Conservation (phyloP, 2,329 filamentous ascomycete genomes). For the Mycosphaerella arachidis region DNA sequence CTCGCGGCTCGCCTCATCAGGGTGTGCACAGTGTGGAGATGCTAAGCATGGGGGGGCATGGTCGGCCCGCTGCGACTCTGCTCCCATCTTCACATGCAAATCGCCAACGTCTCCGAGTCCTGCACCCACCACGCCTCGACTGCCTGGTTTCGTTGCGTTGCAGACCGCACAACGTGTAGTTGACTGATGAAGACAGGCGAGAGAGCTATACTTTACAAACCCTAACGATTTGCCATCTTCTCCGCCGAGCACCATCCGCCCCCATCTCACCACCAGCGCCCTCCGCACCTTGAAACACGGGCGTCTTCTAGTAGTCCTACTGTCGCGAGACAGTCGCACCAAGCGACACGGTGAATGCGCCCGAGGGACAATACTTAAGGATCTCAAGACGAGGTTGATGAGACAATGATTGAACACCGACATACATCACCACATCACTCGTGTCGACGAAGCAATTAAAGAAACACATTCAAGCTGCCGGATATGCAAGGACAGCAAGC, state of each 20-base stretch:
- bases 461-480: neutral
- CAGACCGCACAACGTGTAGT: neutral
- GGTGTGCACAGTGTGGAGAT: no score
- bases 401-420: slow-evolving; percentile 1
- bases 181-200: no score
- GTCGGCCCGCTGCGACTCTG: neutral
- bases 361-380: no score
- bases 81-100: neutral
- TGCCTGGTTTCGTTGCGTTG: neutral
- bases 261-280: neutral
- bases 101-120: neutral
- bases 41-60: neutral
- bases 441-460: neutral
- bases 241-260: neutral
- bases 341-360: neutral
- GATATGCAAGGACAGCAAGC: slow-evolving; percentile 4
- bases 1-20: no score
- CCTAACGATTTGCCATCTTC: neutral
- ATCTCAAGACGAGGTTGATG: neutral
- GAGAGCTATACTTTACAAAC: neutral
- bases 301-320: neutral
- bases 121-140: neutral
- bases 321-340: neutral
- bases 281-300: neutral
- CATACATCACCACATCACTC: neutral